Percentiles rank a stretch among this genome's conserved stretches.
phyloP scores from a whole-genome alignment of 257 asterid species.

The Przewalskia tangutica region DNA sequence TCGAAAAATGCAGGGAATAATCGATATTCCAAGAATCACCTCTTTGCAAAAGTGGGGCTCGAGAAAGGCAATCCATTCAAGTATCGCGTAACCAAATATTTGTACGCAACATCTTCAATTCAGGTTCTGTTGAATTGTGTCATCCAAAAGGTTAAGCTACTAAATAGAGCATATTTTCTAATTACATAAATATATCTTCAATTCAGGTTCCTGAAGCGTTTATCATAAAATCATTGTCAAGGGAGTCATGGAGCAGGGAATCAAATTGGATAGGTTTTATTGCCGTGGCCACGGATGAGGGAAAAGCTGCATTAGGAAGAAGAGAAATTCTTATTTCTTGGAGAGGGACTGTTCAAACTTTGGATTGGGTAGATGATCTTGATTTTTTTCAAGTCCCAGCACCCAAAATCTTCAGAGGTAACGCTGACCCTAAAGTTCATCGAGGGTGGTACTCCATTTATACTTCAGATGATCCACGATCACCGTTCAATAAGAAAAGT shows the following conservation, averaged over 20 bases:
- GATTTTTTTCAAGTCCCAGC: slow-evolving; percentile 18
- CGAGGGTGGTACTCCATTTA: slow-evolving; percentile 23
- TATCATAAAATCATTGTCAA: not conserved
- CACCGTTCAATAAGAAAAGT: slow-evolving; percentile 18
- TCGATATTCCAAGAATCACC: slow-evolving; percentile 14
- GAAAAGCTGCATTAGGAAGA: slow-evolving; percentile 34
- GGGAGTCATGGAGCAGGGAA: slow-evolving; percentile 20
- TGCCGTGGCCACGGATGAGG: slow-evolving; percentile 14
- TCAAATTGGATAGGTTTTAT: slow-evolving; percentile 48
- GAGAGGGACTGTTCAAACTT: not conserved
- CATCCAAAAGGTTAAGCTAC: too few relatives aligned
- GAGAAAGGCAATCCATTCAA: slow-evolving; percentile 22
- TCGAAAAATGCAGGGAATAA: slow-evolving; percentile 24
- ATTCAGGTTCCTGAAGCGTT: not conserved
- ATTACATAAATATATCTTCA: not conserved
- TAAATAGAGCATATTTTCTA: not conserved
- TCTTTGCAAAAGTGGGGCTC: slow-evolving; percentile 28
- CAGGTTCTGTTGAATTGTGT: slow-evolving; percentile 3
- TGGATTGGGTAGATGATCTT: slow-evolving; percentile 45
- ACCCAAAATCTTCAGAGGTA: slow-evolving; percentile 17
- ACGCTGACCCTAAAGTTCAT: slow-evolving; percentile 4
- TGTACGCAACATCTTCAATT: slow-evolving; percentile 37
- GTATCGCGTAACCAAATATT: slow-evolving; percentile 28
- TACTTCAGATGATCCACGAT: slow-evolving; percentile 7
- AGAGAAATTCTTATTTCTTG: slow-evolving; percentile 33